phyloP scores from a whole-genome alignment of 176 grass and related monocot species.

The Avena insularis region DNA sequence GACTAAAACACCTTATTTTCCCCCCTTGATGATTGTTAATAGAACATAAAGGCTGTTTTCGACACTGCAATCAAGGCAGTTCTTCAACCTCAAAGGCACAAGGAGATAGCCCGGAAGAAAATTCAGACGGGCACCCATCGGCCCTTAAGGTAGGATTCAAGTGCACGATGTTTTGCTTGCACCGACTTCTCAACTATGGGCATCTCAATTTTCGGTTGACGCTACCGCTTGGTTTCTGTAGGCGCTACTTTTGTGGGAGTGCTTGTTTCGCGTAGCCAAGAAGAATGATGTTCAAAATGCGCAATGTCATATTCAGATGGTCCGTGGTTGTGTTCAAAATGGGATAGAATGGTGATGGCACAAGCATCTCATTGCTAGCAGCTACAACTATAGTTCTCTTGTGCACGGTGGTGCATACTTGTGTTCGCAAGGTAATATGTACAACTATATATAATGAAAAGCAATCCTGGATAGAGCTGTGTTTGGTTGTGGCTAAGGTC shows the following conservation, averaged over 20 bases:
- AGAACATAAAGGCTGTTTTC: constrained; percentile 81
- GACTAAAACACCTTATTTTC: background rate
- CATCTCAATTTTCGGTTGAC: constrained; percentile 7
- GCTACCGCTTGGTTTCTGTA: constrained; percentile 26
- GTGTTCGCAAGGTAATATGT: background rate
- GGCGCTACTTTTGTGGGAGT: constrained; percentile 50
- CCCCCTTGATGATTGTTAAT: constrained; percentile 2
- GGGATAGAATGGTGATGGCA: background rate
- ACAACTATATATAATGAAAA: background rate
- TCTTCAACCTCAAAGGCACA: constrained; percentile 73
- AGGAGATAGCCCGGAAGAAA: constrained; percentile 64
- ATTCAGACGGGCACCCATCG: constrained; percentile 40
- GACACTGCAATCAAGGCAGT: constrained; percentile 86
- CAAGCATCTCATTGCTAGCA: constrained; percentile 13
- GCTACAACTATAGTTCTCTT: constrained; percentile 34
- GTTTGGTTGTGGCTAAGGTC: background rate
- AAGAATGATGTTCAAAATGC: background rate
- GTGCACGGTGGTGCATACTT: background rate
- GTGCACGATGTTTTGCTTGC: background rate
- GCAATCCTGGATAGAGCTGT: background rate
- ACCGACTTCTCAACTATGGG: background rate
- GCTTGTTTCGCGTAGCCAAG: constrained; percentile 45
- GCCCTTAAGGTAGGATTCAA: constrained; percentile 53
- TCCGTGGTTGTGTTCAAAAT: background rate
- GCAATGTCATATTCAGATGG: background rate